phyloP scores from a whole-genome alignment of 441 rosid genomes.

The Capsella rubella region DNA sequence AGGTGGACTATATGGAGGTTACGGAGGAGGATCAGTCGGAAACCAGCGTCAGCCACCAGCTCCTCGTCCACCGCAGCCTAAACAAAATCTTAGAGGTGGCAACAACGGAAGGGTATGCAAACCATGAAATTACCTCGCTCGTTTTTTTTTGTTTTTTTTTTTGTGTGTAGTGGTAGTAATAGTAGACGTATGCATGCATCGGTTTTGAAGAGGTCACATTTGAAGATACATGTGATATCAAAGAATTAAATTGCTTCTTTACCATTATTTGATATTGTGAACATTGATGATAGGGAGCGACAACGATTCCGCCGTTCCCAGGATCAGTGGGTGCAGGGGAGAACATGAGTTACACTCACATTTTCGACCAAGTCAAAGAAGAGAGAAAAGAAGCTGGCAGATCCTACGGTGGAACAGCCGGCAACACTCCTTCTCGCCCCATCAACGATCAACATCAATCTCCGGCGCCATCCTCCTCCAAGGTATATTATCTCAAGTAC shows the following conservation, averaged over 20 bases:
- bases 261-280: background rate
- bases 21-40: conserved; percentile 39
- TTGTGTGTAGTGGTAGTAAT: too few species aligned
- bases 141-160: too few species aligned
- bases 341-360: conserved; percentile 44
- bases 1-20: conserved; percentile 39
- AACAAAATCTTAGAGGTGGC: conserved; percentile 28
- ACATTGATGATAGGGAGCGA: conserved; percentile 15
- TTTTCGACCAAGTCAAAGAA: conserved; percentile 44
- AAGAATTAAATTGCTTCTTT: background rate
- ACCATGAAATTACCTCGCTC: background rate
- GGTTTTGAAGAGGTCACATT: background rate
- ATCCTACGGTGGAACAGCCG: conserved; percentile 26
- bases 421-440: conserved; percentile 42
- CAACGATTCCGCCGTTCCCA: conserved; percentile 46
- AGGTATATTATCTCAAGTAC: conserved; percentile 1
- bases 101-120: conserved; percentile 41
- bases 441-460: conserved; percentile 30
- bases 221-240: background rate
- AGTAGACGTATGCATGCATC: too few species aligned
- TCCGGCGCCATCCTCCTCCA: conserved; percentile 10
- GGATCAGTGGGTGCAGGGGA: conserved; percentile 38
- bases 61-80: conserved; percentile 34
- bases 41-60: conserved; percentile 30
- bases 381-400: conserved; percentile 43